Evolutionary conservation across 148 eudicot species (phyloP).

Genomic region (Silene uniflora): DNA sequence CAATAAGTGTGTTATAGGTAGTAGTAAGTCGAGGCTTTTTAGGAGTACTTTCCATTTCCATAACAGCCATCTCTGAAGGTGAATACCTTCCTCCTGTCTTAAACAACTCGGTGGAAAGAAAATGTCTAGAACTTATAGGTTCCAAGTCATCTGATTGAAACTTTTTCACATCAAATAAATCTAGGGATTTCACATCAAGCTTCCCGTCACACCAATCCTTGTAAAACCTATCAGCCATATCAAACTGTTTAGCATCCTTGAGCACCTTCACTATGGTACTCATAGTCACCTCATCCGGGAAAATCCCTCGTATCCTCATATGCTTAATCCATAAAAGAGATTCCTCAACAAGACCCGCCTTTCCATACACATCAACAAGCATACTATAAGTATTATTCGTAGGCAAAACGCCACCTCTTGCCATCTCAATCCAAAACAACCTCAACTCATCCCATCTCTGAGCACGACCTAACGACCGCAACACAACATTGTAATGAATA

Average conservation of each 20-base stretch:
- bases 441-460: constrained; percentile 87
- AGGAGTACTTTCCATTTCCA: constrained; percentile 31
- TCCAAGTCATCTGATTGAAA: constrained; percentile 27
- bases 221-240: constrained; percentile 67
- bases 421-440: constrained; percentile 89
- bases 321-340: constrained; percentile 83
- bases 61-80: constrained; percentile 16
- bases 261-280: constrained; percentile 65
- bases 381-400: constrained; percentile 78
- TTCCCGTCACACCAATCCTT: constrained; percentile 77
- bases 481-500: constrained; percentile 84
- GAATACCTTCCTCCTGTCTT: constrained; percentile 62
- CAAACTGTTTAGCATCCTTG: constrained; percentile 72
- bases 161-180: constrained; percentile 45
- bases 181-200: constrained; percentile 52
- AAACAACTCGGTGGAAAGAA: constrained; percentile 70
- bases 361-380: constrained; percentile 89
- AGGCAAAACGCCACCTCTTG: constrained; percentile 55
- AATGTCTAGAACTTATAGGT: constrained; percentile 58
- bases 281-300: constrained; percentile 89
- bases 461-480: constrained; percentile 65
- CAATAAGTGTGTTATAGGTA: constrained; percentile 78
- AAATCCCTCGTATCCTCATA: constrained; percentile 68
- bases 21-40: constrained; percentile 54
- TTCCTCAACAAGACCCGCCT: constrained; percentile 70